These are phyloP conservation scores for Lasiosphaeriaceae sp. DNA, from an alignment of 495 filamentous ascomycete species.

Conservation along the genomic window DNA sequence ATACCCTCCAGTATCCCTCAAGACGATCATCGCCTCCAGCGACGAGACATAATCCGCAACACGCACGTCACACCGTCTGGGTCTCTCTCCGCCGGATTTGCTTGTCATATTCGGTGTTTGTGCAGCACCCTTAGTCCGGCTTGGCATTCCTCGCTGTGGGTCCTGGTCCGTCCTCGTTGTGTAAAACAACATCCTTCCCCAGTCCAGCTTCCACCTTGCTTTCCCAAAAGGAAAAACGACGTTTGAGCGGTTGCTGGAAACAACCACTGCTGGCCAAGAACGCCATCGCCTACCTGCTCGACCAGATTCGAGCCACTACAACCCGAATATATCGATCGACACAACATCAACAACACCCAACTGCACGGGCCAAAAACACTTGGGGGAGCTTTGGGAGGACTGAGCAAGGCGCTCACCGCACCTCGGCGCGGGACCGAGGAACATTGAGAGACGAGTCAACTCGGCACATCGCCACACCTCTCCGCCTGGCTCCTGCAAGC, in stretches of 20 bases:
- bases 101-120: constrained; percentile 18
- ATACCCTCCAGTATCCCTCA: neutral
- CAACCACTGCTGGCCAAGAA: neutral
- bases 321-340: neutral
- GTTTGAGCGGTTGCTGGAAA: constrained; percentile 9
- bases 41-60: constrained; percentile 48
- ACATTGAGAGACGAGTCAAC: neutral
- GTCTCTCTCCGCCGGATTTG: constrained; percentile 9
- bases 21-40: constrained; percentile 20
- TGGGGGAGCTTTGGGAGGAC: no score
- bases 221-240: constrained; percentile 9
- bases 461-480: neutral
- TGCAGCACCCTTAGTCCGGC: neutral
- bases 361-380: no score
- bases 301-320: neutral
- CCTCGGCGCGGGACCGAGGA: neutral
- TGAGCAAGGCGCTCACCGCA: no score
- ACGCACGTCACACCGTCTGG: constrained; percentile 18
- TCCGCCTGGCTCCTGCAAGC: no score
- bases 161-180: neutral
- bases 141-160: neutral
- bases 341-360: neutral
- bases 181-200: constrained; percentile 17
- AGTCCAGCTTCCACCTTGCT: neutral
- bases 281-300: neutral